phyloP scores from a whole-genome alignment of 163 green algal species.

The Botryococcus braunii region DNA sequence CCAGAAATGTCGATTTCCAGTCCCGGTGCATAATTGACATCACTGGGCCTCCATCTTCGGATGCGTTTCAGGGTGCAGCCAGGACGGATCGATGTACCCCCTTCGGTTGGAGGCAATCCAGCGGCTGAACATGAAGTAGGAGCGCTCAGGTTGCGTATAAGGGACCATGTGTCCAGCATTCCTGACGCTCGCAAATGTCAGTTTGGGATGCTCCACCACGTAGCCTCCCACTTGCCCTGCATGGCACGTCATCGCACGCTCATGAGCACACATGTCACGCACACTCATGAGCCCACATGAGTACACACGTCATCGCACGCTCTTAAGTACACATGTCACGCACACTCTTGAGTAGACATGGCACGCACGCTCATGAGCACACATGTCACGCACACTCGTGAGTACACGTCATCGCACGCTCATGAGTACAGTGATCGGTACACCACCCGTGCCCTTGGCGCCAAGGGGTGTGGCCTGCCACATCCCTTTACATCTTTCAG shows the following conservation, averaged over 20 bases:
- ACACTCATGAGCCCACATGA: not conserved
- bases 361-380: not conserved
- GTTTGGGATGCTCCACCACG: slow-evolving; percentile 43
- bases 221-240: slow-evolving; percentile 68
- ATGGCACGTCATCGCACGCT: not conserved
- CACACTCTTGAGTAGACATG: not conserved
- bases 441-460: too few relatives aligned
- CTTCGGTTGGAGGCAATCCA: too few relatives aligned
- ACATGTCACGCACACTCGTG: not conserved
- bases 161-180: slow-evolving; percentile 77
- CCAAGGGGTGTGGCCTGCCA: too few relatives aligned
- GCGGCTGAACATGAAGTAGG: slow-evolving; percentile 30
- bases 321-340: not conserved
- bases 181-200: slow-evolving; percentile 73
- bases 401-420: not conserved
- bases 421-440: not conserved
- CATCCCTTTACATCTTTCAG: too few relatives aligned
- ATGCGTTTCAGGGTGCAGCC: too few relatives aligned
- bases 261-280: not conserved
- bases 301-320: not conserved
- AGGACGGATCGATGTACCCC: too few relatives aligned
- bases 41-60: too few relatives aligned
- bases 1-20: too few relatives aligned
- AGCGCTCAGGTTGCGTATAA: slow-evolving; percentile 45
- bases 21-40: too few relatives aligned